Evolutionary conservation across 306 rosid species (phyloP), one percentile per base, ranked within the genome.

Genomic region (Cajanus cajan): DNA sequence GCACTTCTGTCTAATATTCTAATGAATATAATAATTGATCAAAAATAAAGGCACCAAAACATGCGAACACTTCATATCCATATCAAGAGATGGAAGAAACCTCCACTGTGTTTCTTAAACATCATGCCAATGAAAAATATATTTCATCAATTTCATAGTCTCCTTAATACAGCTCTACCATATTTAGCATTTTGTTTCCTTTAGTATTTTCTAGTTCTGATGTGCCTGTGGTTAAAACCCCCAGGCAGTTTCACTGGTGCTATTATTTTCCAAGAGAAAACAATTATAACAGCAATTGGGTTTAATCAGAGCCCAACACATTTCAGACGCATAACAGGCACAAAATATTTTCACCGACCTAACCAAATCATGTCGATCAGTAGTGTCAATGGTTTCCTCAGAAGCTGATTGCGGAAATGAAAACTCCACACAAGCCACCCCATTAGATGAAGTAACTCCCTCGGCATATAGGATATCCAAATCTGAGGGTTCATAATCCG

Each of bases 371-470:
- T 84, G 91, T 67, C 61, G 89, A 85, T 96, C 98, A 22, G 77
- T 80, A 71, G 86, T 50, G 82, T 83, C 92, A 52, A 73, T 70
- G 51, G 76, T 77, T 71, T 93, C 96, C 73, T 91, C 89, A 36
- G 89, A 76, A 71, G 80, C 84, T 31, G 90, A 51, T 37, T 82
- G 93, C 75, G 98, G 97, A 85, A 96, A 93, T 83, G 99, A 91
- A 87, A 93, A 96, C 74, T 96, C 99, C 78, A 91, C 90, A 83
- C 91, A 86, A 68, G 94, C 94, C 59, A 96, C 94, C 80, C 99
- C 99, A 86, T 93, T 96, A 19, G 97, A 96, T 79, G 99, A 88
- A 78, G 92, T 93, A 83, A 91, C 94, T 78, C 99, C 97, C 89
- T 93, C 99, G 5, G 98, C 99, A 80, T 90, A 90, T 13, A 96